A percentile compares a stretch with the other conserved stretches of the same genome.
Evolutionary conservation across 2,329 filamentous ascomycete genomes (phyloP).

Genomic region (Arthrobotrys iridis): DNA sequence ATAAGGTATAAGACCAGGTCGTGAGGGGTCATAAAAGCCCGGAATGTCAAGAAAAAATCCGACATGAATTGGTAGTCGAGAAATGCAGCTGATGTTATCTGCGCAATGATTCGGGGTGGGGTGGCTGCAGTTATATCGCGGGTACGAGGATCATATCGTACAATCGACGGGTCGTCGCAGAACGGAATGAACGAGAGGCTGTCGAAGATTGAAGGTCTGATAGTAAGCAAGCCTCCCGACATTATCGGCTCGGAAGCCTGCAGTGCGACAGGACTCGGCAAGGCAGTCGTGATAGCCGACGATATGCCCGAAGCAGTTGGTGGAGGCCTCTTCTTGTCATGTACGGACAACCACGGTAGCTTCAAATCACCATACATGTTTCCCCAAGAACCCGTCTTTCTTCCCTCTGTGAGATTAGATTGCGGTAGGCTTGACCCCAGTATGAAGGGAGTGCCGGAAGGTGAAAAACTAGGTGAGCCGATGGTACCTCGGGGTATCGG

Average conservation of each 20-base stretch:
- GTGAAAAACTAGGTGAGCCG: conserved; percentile 59
- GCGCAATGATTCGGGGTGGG: conserved; percentile 87
- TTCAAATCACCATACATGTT: conserved; percentile 57
- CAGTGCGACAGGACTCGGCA: conserved; percentile 61
- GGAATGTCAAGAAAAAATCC: conserved; percentile 96
- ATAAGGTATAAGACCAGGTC: conserved; percentile 86
- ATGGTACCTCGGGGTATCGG: conserved; percentile 59
- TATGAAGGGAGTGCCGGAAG: conserved; percentile 59
- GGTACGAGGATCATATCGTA: conserved; percentile 78
- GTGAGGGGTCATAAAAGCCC: conserved; percentile 79
- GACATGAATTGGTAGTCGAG: conserved; percentile 96
- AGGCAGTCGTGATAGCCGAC: conserved; percentile 61
- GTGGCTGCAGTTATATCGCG: conserved; percentile 87
- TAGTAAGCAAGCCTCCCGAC: conserved; percentile 66
- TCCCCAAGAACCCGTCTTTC: conserved; percentile 56
- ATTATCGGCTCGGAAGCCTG: conserved; percentile 64
- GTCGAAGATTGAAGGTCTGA: conserved; percentile 83
- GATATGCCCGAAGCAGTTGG: conserved; percentile 54
- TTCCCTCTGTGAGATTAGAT: conserved; percentile 57
- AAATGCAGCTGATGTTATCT: conserved; percentile 95
- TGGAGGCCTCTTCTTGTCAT: conserved; percentile 53
- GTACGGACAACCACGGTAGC: conserved; percentile 55
- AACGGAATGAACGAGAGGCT: conserved; percentile 78
- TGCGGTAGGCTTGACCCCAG: conserved; percentile 57
- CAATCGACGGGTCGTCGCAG: conserved; percentile 81